Base-by-base conservation (phyloP, 1,284 basidiomycete genomes). In the Naganishia albida region DNA sequence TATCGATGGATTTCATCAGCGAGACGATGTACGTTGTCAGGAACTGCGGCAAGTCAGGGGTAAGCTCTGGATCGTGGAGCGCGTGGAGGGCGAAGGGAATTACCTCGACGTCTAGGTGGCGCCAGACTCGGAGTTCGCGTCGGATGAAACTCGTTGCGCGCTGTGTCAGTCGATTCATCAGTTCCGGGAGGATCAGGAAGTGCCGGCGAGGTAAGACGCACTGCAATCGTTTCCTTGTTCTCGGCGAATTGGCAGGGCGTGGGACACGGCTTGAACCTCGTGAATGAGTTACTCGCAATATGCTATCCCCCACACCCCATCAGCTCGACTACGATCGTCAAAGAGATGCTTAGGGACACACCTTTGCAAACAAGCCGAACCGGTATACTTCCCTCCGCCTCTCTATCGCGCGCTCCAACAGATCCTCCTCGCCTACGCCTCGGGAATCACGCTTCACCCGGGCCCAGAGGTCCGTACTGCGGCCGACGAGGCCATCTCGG, bases 1-100 rank as follows among this genome's bases (percentile, higher is more conserved):
- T 88, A 77, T 94, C 91, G 64, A 93, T 85, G 1, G 88, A 83
- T 76, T 90, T 89, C 85, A 93, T 89, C 69, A 94, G 81, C 1
- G 89, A 89, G 63, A 93, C 80, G 23, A 87, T 88, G 78, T 93
- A 90, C 1, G 86, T 88, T 2, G 80, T 81, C 25, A 82, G 70
- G 64, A 77, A 80, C 72, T 68, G 88, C 88, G 86, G 88, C 10
- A 26, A 54, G n/a, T 55, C 25, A 30, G 50, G 28, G n/a, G n/a
- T n/a, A n/a, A n/a, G n/a, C n/a, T n/a, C n/a, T n/a, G n/a, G n/a
- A n/a, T n/a, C n/a, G n/a, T n/a, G n/a, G n/a, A n/a, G n/a, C n/a
- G n/a, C n/a, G n/a, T n/a, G n/a, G 18, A 38, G 25, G 51, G 10
- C 18, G 49, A 48, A 50, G 43, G 56, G 50, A 77, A 84, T 68